These are phyloP conservation scores for Leccinum olivaceopallidum DNA, from an alignment of 768 basidiomycete genomes.

Conservation along the genomic window DNA sequence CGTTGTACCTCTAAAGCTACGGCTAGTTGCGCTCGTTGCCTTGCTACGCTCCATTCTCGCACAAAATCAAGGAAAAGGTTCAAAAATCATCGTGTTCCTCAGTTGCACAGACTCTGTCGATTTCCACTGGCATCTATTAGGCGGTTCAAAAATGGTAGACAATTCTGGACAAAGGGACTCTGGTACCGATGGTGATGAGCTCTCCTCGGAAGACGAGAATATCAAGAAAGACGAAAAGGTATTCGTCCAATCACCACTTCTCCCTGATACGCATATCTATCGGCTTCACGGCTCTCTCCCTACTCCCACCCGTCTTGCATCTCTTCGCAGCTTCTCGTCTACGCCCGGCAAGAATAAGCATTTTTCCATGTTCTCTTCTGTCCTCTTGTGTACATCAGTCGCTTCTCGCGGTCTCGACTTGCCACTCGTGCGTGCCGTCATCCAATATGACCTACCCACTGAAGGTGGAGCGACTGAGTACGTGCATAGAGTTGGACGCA, in stretches of 20 bases:
- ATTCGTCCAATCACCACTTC: conserved; percentile 65
- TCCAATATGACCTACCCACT: conserved; percentile 97
- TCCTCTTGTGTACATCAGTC: conserved; percentile 94
- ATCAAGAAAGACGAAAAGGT: conserved; percentile 41
- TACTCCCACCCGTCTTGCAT: conserved; percentile 73
- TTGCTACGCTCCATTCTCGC: conserved; percentile 80
- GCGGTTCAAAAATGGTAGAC: conserved; percentile 65
- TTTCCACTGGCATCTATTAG: conserved; percentile 89
- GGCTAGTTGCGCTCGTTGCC: conserved; percentile 89
- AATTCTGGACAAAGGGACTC: conserved; percentile 26
- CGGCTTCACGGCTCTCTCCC: conserved; percentile 94
- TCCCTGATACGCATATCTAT: conserved; percentile 81
- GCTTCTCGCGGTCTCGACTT: conserved; percentile 98
- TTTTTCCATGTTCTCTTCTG: conserved; percentile 48
- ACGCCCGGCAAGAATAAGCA: conserved; percentile 32
- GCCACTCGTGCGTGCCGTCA: conserved; percentile 88
- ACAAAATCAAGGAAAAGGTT: conserved; percentile 52
- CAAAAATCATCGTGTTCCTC: conserved; percentile 91
- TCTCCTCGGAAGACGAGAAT: conserved; percentile 25
- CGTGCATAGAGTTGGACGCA: conserved; percentile 94
- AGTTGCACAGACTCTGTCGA: conserved; percentile 98
- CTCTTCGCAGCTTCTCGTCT: conserved; percentile 79
- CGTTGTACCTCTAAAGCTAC: conserved; percentile 86
- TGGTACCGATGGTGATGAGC: conserved; percentile 26
- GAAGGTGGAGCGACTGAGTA: conserved; percentile 97